Evolutionary conservation across 2,329 filamentous ascomycete species (phyloP).

Genomic region (Penicillium sp.): DNA sequence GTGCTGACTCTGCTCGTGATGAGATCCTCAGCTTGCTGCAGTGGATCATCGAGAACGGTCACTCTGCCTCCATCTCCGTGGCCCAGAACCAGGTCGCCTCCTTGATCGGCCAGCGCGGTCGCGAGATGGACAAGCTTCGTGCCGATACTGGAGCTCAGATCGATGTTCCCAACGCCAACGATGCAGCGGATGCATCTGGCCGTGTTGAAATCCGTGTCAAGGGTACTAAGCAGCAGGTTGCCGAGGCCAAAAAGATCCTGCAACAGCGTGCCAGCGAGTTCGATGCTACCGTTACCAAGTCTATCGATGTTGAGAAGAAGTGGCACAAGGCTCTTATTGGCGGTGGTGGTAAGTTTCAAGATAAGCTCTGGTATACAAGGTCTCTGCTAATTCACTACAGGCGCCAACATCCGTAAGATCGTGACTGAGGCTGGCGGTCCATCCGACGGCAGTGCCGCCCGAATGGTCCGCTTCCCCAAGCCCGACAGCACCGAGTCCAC

Average conservation of each 20-base stretch:
- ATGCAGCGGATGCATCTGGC: constrained; percentile 64
- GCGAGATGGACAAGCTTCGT: constrained; percentile 87
- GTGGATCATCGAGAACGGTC: constrained; percentile 85
- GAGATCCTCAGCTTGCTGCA: constrained; percentile 87
- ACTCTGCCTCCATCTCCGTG: constrained; percentile 76
- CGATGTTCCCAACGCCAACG: constrained; percentile 81
- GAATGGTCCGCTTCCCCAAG: constrained; percentile 93
- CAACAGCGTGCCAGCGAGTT: constrained; percentile 85
- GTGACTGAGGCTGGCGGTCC: constrained; percentile 87
- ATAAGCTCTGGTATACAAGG: neutral
- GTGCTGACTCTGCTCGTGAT: constrained; percentile 86
- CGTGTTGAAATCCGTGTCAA: constrained; percentile 87
- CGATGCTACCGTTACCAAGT: constrained; percentile 83
- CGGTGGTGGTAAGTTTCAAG: constrained; percentile 68
- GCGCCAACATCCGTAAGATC: constrained; percentile 81
- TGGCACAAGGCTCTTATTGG: constrained; percentile 86
- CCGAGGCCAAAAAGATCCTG: constrained; percentile 86
- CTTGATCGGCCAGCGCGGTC: constrained; percentile 86
- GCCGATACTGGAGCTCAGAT: constrained; percentile 84
- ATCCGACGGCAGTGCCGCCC: constrained; percentile 79
- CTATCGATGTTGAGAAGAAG: constrained; percentile 90
- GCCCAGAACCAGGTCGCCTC: constrained; percentile 92
- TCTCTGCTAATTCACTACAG: constrained; percentile 54
- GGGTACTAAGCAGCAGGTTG: constrained; percentile 88
- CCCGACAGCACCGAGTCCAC: constrained; percentile 77